Percentiles rank a stretch among this genome's conserved stretches.
Conservation (phyloP, 345 rosid genomes). For the Cardiospermum halicacabum region DNA sequence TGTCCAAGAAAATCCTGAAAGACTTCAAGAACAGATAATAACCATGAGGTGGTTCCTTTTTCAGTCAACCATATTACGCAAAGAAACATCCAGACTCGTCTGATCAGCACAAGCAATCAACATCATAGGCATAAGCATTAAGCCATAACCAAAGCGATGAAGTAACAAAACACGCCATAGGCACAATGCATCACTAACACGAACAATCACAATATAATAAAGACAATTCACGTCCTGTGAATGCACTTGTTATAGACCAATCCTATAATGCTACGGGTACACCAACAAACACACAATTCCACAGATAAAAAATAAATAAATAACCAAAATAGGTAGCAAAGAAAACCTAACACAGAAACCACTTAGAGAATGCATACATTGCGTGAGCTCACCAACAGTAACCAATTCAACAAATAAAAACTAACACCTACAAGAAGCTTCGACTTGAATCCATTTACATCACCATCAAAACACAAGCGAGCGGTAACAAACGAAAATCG, state of each 20-base stretch:
- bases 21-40: background rate
- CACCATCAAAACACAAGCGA: background rate
- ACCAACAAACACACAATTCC: too few relatives aligned
- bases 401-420: too few relatives aligned
- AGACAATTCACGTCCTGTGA: background rate
- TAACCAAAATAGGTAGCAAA: too few relatives aligned
- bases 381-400: too few relatives aligned
- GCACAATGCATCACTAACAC: background rate
- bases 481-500: background rate
- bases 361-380: too few relatives aligned
- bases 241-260: too few relatives aligned
- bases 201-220: background rate
- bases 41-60: background rate
- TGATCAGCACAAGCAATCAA: background rate
- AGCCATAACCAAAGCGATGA: background rate
- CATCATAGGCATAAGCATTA: background rate
- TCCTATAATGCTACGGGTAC: too few relatives aligned
- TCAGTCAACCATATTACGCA: background rate
- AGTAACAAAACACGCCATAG: background rate
- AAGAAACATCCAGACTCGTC: background rate
- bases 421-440: background rate
- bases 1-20: background rate
- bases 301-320: too few relatives aligned
- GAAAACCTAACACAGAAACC: too few relatives aligned
- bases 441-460: background rate